Evolutionary conservation across 1,284 basidiomycete genomes (phyloP), one percentile per base, ranked within the genome.

Genomic region (Sanghuangporus baumii): DNA sequence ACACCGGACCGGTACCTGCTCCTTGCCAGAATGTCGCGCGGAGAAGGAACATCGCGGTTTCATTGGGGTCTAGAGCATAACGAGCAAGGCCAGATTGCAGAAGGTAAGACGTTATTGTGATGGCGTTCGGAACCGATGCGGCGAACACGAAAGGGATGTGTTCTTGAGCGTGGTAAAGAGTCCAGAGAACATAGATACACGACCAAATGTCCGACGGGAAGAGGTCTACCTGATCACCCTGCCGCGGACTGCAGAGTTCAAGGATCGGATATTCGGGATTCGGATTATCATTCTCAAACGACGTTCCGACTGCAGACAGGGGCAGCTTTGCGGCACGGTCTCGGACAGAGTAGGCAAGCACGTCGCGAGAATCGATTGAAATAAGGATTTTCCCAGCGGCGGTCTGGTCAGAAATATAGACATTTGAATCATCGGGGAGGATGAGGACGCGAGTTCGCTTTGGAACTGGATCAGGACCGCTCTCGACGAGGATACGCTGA

Each of bases 1-100:
- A 64, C 14, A 43, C 43, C 3, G 60, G 48, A 0, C 64, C 68
- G 6, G 75, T 78, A 12, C 81, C 81, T 1, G 80, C 81, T 6
- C 78, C 82, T 67, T 84, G 81, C 81, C 82, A 84, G 71, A 84
- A 84, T 1, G 78, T 70, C 1, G 74, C 73, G 51, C 80, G 73
- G 14, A 74, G 73, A 58, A 83, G 72, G 68, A 81, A 79, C 51
- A 78, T 31, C 41, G 57, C 60, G 11, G 37, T 31, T 12, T 50
- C 60, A 12, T 18, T 16, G 14, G 57, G 38, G 55, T 58, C 61
- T 18, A 55, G 36, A n/a, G 50, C 43, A 34, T 26, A 16, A 20
- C 71, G 60, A 34, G 69, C 74, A 14, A 74, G 59, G 1, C 74
- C 67, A 9, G 73, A 67, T 54, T 65, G 57, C 57, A 75, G 61